Base-by-base conservation (phyloP, 345 rosid species). In the Anastatica hierochuntica region DNA sequence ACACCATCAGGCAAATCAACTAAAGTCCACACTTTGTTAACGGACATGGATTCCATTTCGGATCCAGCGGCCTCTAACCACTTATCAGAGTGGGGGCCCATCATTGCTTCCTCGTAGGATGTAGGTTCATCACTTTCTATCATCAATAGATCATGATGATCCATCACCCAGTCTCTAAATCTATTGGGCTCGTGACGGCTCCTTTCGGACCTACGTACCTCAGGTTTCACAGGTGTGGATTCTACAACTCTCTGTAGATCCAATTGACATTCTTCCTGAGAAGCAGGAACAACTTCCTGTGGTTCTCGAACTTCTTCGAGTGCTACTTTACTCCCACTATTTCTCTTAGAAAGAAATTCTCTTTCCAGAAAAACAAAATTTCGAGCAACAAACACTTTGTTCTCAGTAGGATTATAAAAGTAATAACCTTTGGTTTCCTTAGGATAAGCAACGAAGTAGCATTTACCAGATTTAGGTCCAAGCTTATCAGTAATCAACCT, bases 1-100 rank as follows among this genome's bases (percentile, higher is more conserved):
- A 29, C 33, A 29, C 33, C 33, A 29, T 29, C 33, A 29, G 33
- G 33, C 2, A 29, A 29, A 29, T 29, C 33, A 8, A 15, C 19
- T 61, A 64, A 59, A 35, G 20, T 27, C 63, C 53, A 64, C 3
- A 69, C 61, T 47, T 69, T n/a, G 38, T 69, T 69, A 0, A 8
- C 7, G 0, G 12, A 58, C 66, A 69, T 63, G 61, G 66, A 70
- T 12, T 59, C 20, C 42, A 67, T 44, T 27, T 46, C 53, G 7
- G 34, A 58, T 20, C 10, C 27, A 17, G 9, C 6, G 33, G 33
- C 33, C 10, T 29, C 9, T 29, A 29, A 2, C 33, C 33, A 29
- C 9, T 29, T 29, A 2, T 21, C 24, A 5, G 24, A 21, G 5
- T 21, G 3, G 24, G 24, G 24, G 5, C 5, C 24, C 24, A 21